Conservation (phyloP, 768 basidiomycete genomes). For the Russula earlei region DNA sequence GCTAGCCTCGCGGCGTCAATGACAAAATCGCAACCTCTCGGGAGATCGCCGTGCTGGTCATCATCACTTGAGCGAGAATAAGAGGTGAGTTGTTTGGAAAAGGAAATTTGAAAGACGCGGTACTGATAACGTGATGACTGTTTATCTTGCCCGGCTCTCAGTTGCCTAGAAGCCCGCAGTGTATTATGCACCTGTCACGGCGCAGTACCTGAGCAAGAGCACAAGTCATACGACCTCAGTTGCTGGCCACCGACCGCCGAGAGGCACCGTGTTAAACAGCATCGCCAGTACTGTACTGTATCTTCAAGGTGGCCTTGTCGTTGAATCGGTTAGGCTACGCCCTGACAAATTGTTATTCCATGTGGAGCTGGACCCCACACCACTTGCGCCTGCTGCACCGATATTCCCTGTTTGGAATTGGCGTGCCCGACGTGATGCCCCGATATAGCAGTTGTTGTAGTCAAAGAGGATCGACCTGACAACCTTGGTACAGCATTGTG, state of each 20-base stretch:
- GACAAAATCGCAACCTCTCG: background rate
- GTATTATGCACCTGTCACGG: too few relatives aligned
- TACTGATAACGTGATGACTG: too few relatives aligned
- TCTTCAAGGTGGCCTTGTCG: background rate
- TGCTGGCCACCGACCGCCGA: background rate
- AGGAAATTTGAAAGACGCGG: too few relatives aligned
- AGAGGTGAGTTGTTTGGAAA: background rate
- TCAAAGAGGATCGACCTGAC: background rate
- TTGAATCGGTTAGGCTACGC: background rate
- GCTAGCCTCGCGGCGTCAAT: background rate
- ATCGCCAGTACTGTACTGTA: too few relatives aligned
- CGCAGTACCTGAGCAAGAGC: background rate
- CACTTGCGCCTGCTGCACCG: background rate
- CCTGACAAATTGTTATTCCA: background rate
- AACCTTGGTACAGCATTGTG: background rate
- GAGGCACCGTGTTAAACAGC: background rate
- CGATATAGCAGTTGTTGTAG: slow-evolving; percentile 3
- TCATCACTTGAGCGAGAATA: background rate
- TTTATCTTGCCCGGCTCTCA: too few relatives aligned
- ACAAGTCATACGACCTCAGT: background rate
- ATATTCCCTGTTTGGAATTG: background rate
- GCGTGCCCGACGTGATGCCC: background rate
- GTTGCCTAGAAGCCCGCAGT: too few relatives aligned
- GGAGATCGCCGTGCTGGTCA: background rate
- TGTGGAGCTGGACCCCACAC: background rate